Base-by-base conservation (phyloP, 306 rosid genomes). In the Prunus armeniaca region DNA sequence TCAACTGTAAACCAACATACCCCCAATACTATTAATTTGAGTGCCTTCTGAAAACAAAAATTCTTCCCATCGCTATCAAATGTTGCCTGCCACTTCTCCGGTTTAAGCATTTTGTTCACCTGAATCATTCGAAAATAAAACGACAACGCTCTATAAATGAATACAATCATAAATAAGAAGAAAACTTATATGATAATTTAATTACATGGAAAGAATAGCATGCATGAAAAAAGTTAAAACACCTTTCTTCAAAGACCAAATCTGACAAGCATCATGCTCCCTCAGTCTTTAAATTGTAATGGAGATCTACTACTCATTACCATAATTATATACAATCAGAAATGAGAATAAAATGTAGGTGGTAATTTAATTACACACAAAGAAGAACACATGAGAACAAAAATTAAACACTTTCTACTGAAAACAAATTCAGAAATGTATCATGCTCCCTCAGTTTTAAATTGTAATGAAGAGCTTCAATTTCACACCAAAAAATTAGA, bases 91-190 rank as follows among this genome's bases (percentile, higher is more conserved):
- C 97, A 93, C 79, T 84, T 93, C 68, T 91, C 96, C 20, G 97
- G 93, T 85, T 90, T 93, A 57, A 93, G 96, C 97, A 86, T 90
- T 87, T 87, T 91, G 86, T 82, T 83, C 72, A 83, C 90, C 98
- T 93, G 91, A 83, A 86, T 27, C 80, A 47, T 63, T 56, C 9
- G 20, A 9, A 22, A 20, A 24, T 24, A 47, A 49, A 78, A 28
- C 4, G 6, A 22, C 74, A 74, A 50, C 20, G 76, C 67, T 80
- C 65, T 32, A 47, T 60, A 63, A 57, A 47, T 22, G 25, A 56
- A n/a, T 51, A 56, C 43, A 22, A 27, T 30, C 65, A 58, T 14
- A 28, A 56, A 61, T 15, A 65, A 22, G 49, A 67, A 45, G 64
- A 65, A 69, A 63, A 56, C 13, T 49, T 5, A 14, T 20, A 15